Conservation (phyloP, 176 grass and related monocot species). For the Raddia distichophylla region DNA sequence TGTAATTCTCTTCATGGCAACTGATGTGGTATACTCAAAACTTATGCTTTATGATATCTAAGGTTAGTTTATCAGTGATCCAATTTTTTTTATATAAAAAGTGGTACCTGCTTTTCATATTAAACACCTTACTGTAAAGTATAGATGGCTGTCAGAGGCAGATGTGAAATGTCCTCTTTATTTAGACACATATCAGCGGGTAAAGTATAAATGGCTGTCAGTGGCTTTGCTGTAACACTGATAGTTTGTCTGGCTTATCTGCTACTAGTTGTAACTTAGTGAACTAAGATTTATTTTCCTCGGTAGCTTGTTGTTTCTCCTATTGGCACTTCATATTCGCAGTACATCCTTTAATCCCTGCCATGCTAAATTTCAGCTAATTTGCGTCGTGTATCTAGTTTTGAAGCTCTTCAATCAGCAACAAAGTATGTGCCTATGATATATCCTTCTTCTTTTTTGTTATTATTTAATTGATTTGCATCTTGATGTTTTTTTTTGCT, state of each 20-base stretch:
- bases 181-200: neutral
- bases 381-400: conserved; percentile 77
- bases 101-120: neutral
- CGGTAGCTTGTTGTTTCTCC: conserved; percentile 2
- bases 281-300: conserved; percentile 18
- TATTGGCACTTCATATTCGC: conserved; percentile 10
- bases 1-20: conserved; percentile 7
- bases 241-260: neutral
- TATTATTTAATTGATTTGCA: neutral
- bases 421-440: conserved; percentile 67
- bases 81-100: neutral
- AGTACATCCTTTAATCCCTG: conserved; percentile 40
- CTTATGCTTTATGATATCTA: conserved; percentile 3
- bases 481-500: conserved; percentile 22
- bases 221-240: neutral
- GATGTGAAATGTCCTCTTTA: conserved; percentile 1
- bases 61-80: neutral
- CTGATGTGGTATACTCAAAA: conserved; percentile 19
- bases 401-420: conserved; percentile 95
- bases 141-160: neutral
- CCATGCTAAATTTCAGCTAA: conserved; percentile 79
- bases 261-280: neutral
- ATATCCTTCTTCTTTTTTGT: conserved; percentile 28
- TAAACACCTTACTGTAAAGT: neutral
- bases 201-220: too few relatives aligned